Base-by-base conservation (phyloP, 495 filamentous ascomycete species). In the Oidiodendron maius region DNA sequence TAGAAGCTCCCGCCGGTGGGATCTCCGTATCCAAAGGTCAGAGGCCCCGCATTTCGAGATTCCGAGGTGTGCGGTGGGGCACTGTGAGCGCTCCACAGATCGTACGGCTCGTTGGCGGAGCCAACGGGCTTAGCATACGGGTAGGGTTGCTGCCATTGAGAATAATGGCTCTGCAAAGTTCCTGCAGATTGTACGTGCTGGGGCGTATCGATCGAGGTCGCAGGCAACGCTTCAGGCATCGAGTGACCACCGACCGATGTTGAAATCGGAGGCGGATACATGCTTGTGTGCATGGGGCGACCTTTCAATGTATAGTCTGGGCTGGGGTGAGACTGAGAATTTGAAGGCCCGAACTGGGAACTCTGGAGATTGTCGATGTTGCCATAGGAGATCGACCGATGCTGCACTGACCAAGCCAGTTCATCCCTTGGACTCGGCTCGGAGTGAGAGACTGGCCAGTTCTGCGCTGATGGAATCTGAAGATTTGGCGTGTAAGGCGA, bases 371-470 rank as follows among this genome's bases (percentile, higher is more conserved):
- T 47, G 41, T 59, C 59, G 9, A 57, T 40, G 40, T 59, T 62
- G 42, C 51, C 53, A 36, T 59, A 62, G 2, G 59, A 62, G 8
- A 60, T 55, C 1, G 59, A 59, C 18, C 59, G 50, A 28, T 62
- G 56, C n/a, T 57, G 59, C 15, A 37, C 51, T 16, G 52, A 46
- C 59, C 59, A 62, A 18, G 52, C 35, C 16, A 57, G 9, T 11
- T 62, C 59, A 8, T 62, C 59, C 55, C 59, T 43, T 18, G 53
- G 51, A 38, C 46, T 55, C 11, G 52, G 17, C 22, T 57, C 56
- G 22, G 53, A 17, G 12, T 53, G 49, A 11, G 49, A 16, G 38
- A 30, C 34, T 35, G 59, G 47, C 59, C 59, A 61, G 34, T 49
- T 59, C 39, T 58, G 55, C 22, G 44, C 49, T 3, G 56, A 53